A percentile compares a stretch with the other conserved stretches of the same genome.
These are phyloP conservation scores for Cercospora canescens DNA, from an alignment of 2,329 filamentous ascomycete species.

Conservation along the genomic window DNA sequence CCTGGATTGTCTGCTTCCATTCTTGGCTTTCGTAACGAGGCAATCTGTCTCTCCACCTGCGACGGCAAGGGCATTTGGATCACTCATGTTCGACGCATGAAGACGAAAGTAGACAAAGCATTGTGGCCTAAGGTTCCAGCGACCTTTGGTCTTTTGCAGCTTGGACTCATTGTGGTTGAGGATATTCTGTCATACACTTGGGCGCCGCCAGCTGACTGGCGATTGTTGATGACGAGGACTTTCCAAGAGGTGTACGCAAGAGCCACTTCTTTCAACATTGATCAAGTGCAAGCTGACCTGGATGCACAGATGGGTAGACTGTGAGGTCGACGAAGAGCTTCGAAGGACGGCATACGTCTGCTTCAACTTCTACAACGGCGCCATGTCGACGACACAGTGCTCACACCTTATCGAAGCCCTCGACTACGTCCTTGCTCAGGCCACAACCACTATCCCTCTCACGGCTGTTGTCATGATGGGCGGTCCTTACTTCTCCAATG, in stretches of 20 bases:
- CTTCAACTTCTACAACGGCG: constrained; percentile 48
- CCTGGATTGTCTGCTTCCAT: constrained; percentile 32
- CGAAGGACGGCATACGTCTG: constrained; percentile 42
- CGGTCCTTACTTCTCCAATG: constrained; percentile 47
- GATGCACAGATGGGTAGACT: constrained; percentile 37
- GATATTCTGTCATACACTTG: constrained; percentile 22
- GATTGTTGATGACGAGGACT: constrained; percentile 32
- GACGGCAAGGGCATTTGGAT: constrained; percentile 47
- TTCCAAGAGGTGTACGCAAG: constrained; percentile 39
- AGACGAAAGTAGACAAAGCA: constrained; percentile 40
- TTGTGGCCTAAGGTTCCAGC: constrained; percentile 47
- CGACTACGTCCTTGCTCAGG: constrained; percentile 36
- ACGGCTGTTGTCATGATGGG: constrained; percentile 43
- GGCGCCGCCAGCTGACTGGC: constrained; percentile 32
- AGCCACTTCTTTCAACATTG: no score
- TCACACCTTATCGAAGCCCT: constrained; percentile 40
- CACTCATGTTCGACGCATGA: constrained; percentile 42
- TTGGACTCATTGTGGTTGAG: constrained; percentile 35
- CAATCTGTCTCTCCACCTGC: constrained; percentile 40
- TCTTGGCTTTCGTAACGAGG: constrained; percentile 38
- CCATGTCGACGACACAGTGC: constrained; percentile 45
- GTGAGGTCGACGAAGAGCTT: constrained; percentile 31
- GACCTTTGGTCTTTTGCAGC: constrained; percentile 36
- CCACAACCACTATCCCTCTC: constrained; percentile 34
- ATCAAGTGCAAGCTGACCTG: not conserved